Conservation (phyloP, 1,139 yeast genomes). For the Meyerozyma athensensis region DNA sequence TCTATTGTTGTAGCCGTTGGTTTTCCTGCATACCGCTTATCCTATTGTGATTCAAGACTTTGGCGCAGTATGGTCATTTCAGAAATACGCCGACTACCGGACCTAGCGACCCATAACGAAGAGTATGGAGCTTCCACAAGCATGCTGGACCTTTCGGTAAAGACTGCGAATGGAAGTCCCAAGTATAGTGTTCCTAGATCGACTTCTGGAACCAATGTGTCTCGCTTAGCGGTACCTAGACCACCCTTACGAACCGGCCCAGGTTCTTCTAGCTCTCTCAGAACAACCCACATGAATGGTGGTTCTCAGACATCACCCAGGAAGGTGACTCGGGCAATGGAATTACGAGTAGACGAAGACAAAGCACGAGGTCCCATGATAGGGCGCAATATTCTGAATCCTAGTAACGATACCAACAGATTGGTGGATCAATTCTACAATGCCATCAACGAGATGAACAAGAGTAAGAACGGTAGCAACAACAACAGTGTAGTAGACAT, state of each 20-base stretch:
- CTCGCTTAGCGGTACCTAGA: background rate
- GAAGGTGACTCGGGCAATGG: background rate
- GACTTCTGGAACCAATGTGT: background rate
- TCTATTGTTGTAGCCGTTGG: no score
- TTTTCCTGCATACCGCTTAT: background rate
- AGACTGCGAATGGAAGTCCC: background rate
- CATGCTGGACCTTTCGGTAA: background rate
- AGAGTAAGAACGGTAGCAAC: slow-evolving; percentile 9
- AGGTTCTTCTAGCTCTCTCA: background rate
- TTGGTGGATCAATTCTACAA: slow-evolving; percentile 41
- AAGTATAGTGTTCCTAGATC: background rate
- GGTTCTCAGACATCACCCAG: background rate
- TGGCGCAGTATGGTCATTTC: background rate
- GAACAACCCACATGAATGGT: no score
- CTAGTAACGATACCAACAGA: slow-evolving; percentile 22
- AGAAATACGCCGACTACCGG: background rate
- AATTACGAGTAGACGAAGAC: slow-evolving; percentile 1
- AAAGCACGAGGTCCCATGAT: background rate
- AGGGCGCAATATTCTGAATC: background rate
- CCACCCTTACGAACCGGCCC: background rate
- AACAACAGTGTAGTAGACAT: slow-evolving; percentile 10
- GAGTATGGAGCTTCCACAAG: background rate
- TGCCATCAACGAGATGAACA: slow-evolving; percentile 13
- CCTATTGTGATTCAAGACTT: background rate
- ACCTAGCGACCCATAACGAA: background rate